A percentile compares a stretch with the other conserved stretches of the same genome.
These are phyloP conservation scores for Astrocystis sublimbata DNA, from an alignment of 495 filamentous ascomycete genomes.

Conservation along the genomic window DNA sequence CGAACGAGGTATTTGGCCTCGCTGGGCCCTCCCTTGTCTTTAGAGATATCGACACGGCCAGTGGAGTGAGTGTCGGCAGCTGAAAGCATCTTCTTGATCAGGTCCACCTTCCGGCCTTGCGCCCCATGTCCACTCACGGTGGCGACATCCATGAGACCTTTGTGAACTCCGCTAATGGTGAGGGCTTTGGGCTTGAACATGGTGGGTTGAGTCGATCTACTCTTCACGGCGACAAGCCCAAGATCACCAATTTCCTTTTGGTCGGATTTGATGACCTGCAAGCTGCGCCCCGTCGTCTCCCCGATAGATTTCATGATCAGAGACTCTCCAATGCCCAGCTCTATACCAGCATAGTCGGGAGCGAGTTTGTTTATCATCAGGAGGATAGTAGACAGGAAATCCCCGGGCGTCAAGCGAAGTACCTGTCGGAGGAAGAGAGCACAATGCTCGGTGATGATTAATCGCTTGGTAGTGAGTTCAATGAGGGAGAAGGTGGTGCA, in stretches of 20 bases:
- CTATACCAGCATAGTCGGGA: conserved; percentile 92
- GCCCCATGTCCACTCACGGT: conserved; percentile 83
- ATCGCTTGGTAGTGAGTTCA: conserved; percentile 87
- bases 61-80: conserved; percentile 71
- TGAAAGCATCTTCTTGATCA: conserved; percentile 92
- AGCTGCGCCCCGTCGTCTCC: conserved; percentile 85
- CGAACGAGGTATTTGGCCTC: conserved; percentile 93
- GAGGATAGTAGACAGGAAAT: conserved; percentile 82
- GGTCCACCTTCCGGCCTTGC: conserved; percentile 86
- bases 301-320: conserved; percentile 98
- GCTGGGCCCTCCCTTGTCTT: conserved; percentile 90
- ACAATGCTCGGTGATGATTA: conserved; percentile 84
- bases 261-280: conserved; percentile 85
- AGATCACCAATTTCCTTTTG: conserved; percentile 96
- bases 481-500: conserved; percentile 93
- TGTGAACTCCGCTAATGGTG: conserved; percentile 82
- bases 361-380: conserved; percentile 98
- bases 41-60: conserved; percentile 83
- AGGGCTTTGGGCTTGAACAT: conserved; percentile 97
- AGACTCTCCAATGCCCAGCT: conserved; percentile 95
- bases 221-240: conserved; percentile 92
- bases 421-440: conserved; percentile 91
- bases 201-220: conserved; percentile 86
- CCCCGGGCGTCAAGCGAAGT: conserved; percentile 81
- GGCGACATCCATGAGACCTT: conserved; percentile 85